A percentile compares a stretch with the other conserved stretches of the same genome.
Conservation (phyloP, 768 basidiomycete genomes). For the Suillus discolor region DNA sequence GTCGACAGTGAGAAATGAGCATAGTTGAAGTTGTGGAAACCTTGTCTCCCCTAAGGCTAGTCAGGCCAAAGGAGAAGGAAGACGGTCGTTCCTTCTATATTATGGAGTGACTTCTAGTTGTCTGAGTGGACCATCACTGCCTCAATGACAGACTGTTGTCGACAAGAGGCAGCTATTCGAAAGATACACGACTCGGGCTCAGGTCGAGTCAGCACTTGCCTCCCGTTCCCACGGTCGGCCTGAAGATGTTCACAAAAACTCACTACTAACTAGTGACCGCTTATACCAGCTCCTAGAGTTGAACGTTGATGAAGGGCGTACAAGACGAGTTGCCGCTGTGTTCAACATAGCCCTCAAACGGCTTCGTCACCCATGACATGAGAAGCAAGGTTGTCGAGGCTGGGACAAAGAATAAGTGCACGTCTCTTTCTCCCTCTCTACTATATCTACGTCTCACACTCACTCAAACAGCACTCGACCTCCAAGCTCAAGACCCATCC, state of each 20-base stretch:
- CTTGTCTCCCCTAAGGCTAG: too few relatives aligned
- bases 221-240: too few relatives aligned
- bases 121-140: neutral
- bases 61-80: too few relatives aligned
- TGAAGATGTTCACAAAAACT: neutral
- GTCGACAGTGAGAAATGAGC: neutral
- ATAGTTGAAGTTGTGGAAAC: neutral
- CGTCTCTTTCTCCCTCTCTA: too few relatives aligned
- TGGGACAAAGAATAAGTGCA: slow-evolving; percentile 12
- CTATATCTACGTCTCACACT: neutral
- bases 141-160: too few relatives aligned
- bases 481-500: neutral
- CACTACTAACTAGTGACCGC: slow-evolving; percentile 19
- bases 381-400: slow-evolving; percentile 35
- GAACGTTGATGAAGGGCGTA: slow-evolving; percentile 42
- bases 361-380: slow-evolving; percentile 37
- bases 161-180: too few relatives aligned
- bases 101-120: slow-evolving; percentile 23
- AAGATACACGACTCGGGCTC: too few relatives aligned
- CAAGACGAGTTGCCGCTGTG: slow-evolving; percentile 47
- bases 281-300: slow-evolving; percentile 40
- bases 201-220: too few relatives aligned
- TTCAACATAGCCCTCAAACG: slow-evolving; percentile 40
- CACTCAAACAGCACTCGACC: neutral
- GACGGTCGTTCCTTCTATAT: too few relatives aligned